phyloP scores from a whole-genome alignment of 1,284 basidiomycete species.

The Cutaneotrichosporon cavernicola region DNA sequence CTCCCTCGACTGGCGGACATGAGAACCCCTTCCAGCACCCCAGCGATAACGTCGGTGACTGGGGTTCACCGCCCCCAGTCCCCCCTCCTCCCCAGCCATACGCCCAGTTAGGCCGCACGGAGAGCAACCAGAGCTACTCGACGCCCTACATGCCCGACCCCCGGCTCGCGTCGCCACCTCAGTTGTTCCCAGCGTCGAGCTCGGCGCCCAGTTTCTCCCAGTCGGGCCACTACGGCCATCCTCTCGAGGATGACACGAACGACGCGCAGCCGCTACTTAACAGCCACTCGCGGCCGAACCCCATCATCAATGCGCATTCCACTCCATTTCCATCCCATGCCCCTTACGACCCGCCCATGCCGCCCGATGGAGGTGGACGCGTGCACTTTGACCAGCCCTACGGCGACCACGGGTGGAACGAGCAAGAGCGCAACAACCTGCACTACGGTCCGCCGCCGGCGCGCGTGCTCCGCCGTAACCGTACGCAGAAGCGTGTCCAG shows the following conservation, averaged over 20 bases:
- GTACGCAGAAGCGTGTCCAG: conserved; percentile 85
- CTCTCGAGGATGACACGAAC: conserved; percentile 39
- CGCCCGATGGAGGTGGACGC: background rate
- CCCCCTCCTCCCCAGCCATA: conserved; percentile 8
- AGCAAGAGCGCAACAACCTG: conserved; percentile 47
- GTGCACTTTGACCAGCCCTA: conserved; percentile 23
- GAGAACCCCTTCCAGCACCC: conserved; percentile 21
- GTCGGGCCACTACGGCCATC: background rate
- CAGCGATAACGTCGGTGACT: conserved; percentile 4
- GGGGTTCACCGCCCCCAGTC: conserved; percentile 10
- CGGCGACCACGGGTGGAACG: conserved; percentile 34
- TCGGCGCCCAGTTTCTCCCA: background rate
- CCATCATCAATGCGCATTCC: conserved; percentile 24
- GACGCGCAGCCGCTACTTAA: conserved; percentile 43
- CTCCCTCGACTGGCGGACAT: background rate
- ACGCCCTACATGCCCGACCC: conserved; percentile 31
- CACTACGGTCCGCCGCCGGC: conserved; percentile 81
- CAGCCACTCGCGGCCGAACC: conserved; percentile 34
- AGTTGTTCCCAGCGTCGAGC: conserved; percentile 27
- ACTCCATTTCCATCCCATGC: background rate
- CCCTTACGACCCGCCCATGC: conserved; percentile 11
- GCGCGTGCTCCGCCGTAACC: conserved; percentile 77
- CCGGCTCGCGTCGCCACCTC: conserved; percentile 42
- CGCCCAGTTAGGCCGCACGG: conserved; percentile 2
- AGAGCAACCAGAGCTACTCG: conserved; percentile 5